Percentiles rank a stretch among this genome's conserved stretches.
Conservation (phyloP, 176 grass and related monocot genomes). For the Saccharum officinarum region DNA sequence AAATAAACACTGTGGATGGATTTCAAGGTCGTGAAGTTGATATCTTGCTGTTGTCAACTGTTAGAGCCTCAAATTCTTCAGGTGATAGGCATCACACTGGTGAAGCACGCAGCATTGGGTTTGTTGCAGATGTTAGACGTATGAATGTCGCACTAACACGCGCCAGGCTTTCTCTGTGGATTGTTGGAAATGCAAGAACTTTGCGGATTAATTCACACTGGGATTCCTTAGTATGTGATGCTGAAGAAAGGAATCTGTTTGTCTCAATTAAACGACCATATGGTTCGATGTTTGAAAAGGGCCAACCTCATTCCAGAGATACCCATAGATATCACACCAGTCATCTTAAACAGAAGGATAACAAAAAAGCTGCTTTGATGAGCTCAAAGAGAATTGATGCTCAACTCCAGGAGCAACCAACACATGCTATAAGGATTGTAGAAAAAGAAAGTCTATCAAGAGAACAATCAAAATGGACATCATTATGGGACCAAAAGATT, state of each 20-base stretch:
- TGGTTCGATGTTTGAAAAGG: constrained; percentile 56
- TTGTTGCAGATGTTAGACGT: constrained; percentile 95
- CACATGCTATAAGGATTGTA: constrained; percentile 18
- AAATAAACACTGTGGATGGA: constrained; percentile 95
- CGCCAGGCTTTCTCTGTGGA: constrained; percentile 86
- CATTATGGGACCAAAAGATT: constrained; percentile 33
- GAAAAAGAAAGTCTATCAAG: constrained; percentile 27
- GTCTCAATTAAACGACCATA: constrained; percentile 68
- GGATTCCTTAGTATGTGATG: constrained; percentile 75
- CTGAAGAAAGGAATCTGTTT: constrained; percentile 71
- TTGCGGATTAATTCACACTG: constrained; percentile 80
- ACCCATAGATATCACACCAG: constrained; percentile 14
- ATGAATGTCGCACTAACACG: constrained; percentile 99
- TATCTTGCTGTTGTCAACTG: constrained; percentile 90
- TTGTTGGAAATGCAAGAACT: constrained; percentile 90
- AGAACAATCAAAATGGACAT: constrained; percentile 20
- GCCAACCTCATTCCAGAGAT: constrained; percentile 22
- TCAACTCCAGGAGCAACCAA: constrained; percentile 27
- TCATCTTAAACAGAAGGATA: constrained; percentile 39
- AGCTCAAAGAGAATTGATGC: constrained; percentile 2
- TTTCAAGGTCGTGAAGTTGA: constrained; percentile 99
- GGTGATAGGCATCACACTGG: constrained; percentile 30
- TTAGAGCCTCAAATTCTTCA: constrained; percentile 74
- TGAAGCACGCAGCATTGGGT: constrained; percentile 76
- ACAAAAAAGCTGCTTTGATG: constrained; percentile 21